These are phyloP conservation scores for Aspergillus carbonarius DNA, from an alignment of 2,329 filamentous ascomycete species.

Conservation along the genomic window DNA sequence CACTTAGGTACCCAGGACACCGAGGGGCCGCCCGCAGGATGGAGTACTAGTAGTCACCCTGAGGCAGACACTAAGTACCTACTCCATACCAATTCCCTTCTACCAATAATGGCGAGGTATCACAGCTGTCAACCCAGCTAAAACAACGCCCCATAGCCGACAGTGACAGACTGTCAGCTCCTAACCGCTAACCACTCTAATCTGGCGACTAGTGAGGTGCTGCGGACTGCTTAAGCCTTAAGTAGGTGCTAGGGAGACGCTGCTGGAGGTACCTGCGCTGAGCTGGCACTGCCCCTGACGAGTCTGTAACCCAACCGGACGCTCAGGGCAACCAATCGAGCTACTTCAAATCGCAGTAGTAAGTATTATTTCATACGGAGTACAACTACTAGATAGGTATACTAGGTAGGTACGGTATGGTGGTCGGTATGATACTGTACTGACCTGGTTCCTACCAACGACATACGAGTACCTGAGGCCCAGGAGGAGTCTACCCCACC, in stretches of 20 bases:
- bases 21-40: neutral
- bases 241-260: neutral
- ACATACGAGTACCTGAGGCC: neutral
- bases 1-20: no score
- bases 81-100: neutral
- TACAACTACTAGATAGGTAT: neutral
- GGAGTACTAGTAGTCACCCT: neutral
- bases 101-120: slow-evolving; percentile 3
- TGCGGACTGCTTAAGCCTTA: neutral
- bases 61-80: neutral
- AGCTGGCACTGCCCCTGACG: slow-evolving; percentile 8
- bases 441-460: neutral
- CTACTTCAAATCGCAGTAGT: neutral
- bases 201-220: neutral
- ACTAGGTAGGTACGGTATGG: neutral
- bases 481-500: neutral
- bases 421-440: neutral
- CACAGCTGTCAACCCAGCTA: neutral
- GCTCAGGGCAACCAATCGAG: slow-evolving; percentile 1
- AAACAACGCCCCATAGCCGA: neutral
- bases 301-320: neutral
- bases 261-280: slow-evolving; percentile 1
- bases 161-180: neutral
- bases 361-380: neutral
- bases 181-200: neutral